A percentile compares a stretch with the other conserved stretches of the same genome.
Conservation (phyloP, 331 rosid species). For the Pyracantha coccinea region DNA sequence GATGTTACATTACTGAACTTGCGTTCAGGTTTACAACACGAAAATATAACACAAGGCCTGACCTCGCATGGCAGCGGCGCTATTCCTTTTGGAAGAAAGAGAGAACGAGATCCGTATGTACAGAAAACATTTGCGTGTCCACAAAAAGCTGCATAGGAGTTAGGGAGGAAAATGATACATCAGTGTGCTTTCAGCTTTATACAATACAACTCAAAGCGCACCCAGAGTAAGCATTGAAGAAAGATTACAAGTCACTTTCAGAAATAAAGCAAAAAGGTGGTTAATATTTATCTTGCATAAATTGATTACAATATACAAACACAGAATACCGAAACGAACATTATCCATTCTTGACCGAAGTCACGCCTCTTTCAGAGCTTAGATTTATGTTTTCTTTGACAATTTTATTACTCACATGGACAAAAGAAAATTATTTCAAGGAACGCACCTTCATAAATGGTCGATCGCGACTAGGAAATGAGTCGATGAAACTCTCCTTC, state of each 20-base stretch:
- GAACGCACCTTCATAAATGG: slow-evolving; percentile 89
- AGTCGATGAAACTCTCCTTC: slow-evolving; percentile 96
- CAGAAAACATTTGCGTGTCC: slow-evolving; percentile 95
- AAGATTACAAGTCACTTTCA: background rate
- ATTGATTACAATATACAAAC: background rate
- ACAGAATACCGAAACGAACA: background rate
- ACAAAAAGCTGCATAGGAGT: slow-evolving; percentile 64
- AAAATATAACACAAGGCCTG: slow-evolving; percentile 10
- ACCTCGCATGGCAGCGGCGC: slow-evolving; percentile 13
- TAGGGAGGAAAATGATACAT: background rate
- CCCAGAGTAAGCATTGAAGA: background rate
- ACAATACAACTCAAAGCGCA: slow-evolving; percentile 9
- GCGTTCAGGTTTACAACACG: slow-evolving; percentile 31
- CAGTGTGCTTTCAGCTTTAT: slow-evolving; percentile 5
- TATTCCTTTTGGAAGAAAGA: slow-evolving; percentile 95
- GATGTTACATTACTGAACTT: slow-evolving; percentile 46
- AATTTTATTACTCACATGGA: background rate
- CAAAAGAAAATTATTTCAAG: slow-evolving; percentile 6
- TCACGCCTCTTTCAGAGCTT: background rate
- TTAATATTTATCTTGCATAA: background rate
- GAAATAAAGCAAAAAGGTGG: background rate
- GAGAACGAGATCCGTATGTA: slow-evolving; percentile 89
- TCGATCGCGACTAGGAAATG: slow-evolving; percentile 76
- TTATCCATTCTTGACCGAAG: background rate
- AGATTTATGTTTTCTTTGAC: background rate